Conservation (phyloP, 805 yeast species). For the Monosporozyma solicola region DNA sequence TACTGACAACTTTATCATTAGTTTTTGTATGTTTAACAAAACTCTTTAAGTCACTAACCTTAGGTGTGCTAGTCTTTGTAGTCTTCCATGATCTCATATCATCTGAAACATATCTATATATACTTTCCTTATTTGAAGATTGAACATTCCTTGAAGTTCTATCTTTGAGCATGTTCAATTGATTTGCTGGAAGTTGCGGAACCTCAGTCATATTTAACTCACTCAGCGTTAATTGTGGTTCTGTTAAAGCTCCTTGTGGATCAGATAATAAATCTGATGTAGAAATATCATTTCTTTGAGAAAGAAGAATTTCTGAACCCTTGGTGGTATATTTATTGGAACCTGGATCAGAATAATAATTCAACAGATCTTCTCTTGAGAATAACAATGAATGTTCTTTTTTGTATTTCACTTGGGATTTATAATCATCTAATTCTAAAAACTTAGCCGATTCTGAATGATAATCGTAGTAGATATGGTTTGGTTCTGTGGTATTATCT, state of each 20-base stretch:
- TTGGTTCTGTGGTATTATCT: slow-evolving; percentile 13
- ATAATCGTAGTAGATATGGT: slow-evolving; percentile 20
- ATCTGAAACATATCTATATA: slow-evolving; percentile 10
- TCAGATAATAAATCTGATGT: slow-evolving; percentile 20
- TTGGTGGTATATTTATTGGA: slow-evolving; percentile 24
- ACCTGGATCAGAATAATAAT: slow-evolving; percentile 26
- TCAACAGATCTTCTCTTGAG: slow-evolving; percentile 23
- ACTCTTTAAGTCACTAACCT: slow-evolving; percentile 23
- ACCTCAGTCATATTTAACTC: neutral
- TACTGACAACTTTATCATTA: neutral
- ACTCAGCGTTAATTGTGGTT: neutral
- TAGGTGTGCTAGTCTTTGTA: slow-evolving; percentile 16
- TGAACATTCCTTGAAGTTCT: neutral
- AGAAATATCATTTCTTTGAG: slow-evolving; percentile 12
- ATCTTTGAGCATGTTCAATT: neutral
- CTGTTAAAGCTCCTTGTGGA: neutral
- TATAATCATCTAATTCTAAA: slow-evolving; percentile 21
- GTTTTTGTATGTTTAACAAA: slow-evolving; percentile 9
- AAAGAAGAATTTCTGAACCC: slow-evolving; percentile 23
- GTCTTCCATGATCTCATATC: slow-evolving; percentile 18
- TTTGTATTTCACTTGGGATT: slow-evolving; percentile 17
- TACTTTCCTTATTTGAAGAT: slow-evolving; percentile 6
- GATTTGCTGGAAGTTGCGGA: neutral
- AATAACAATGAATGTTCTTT: slow-evolving; percentile 12
- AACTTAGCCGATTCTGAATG: slow-evolving; percentile 25